Evolutionary conservation across 495 filamentous ascomycete species (phyloP).

Genomic region (Aspergillus steynii): DNA sequence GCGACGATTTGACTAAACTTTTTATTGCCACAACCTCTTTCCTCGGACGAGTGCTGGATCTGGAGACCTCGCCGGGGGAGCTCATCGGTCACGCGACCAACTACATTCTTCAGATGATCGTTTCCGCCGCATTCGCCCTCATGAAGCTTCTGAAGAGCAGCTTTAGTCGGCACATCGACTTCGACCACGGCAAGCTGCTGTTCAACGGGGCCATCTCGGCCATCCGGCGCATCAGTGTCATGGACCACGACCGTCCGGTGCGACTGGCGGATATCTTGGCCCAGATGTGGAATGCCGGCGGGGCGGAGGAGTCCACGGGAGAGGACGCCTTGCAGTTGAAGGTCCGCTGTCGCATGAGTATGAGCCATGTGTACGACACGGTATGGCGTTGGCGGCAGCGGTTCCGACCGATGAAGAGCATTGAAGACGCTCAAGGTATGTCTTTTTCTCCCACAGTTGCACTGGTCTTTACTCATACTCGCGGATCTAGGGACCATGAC

Average conservation of each 20-base stretch:
- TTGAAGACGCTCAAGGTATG: slow-evolving; percentile 45
- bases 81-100: slow-evolving; percentile 75
- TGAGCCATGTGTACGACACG: slow-evolving; percentile 53
- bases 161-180: slow-evolving; percentile 66
- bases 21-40: slow-evolving; percentile 59
- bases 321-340: slow-evolving; percentile 46
- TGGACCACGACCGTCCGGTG: slow-evolving; percentile 79
- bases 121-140: slow-evolving; percentile 81
- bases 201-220: slow-evolving; percentile 77
- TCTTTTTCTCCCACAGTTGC: slow-evolving; percentile 1
- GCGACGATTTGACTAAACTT: slow-evolving; percentile 70
- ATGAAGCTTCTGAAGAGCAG: slow-evolving; percentile 84
- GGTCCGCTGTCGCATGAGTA: slow-evolving; percentile 51
- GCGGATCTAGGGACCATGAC: slow-evolving; percentile 27
- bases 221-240: slow-evolving; percentile 77
- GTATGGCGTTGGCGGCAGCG: slow-evolving; percentile 52
- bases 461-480: slow-evolving; percentile 9
- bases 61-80: slow-evolving; percentile 48
- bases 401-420: slow-evolving; percentile 43
- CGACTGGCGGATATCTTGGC: slow-evolving; percentile 48
- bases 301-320: slow-evolving; percentile 29
- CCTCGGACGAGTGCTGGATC: slow-evolving; percentile 45
- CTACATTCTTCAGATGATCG: slow-evolving; percentile 91
- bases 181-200: slow-evolving; percentile 71
- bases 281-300: slow-evolving; percentile 51